phyloP scores from a whole-genome alignment of 495 filamentous ascomycete genomes.

The Trichoderma orchidacearum region DNA sequence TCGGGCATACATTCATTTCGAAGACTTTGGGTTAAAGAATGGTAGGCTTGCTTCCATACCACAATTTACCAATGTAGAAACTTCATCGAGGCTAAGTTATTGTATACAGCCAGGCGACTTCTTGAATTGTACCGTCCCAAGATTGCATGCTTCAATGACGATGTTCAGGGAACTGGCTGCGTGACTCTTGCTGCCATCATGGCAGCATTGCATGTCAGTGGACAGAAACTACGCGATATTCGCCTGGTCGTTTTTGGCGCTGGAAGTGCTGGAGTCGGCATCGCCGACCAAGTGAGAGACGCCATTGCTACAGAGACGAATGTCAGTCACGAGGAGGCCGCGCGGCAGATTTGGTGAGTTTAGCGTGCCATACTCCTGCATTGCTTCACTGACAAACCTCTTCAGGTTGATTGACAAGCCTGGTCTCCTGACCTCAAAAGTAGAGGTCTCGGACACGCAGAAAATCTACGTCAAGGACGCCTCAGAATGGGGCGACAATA shows the following conservation, averaged over 20 bases:
- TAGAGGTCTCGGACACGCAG: conserved; percentile 49
- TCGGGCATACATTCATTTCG: conserved; percentile 73
- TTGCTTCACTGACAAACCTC: not conserved
- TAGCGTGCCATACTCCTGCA: not conserved
- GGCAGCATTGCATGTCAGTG: conserved; percentile 54
- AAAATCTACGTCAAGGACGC: conserved; percentile 50
- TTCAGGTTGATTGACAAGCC: conserved; percentile 73
- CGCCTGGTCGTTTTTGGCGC: conserved; percentile 66
- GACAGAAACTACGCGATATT: conserved; percentile 50
- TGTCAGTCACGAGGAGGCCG: conserved; percentile 59
- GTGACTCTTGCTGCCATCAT: conserved; percentile 76
- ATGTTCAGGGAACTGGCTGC: conserved; percentile 81
- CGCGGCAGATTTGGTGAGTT: conserved; percentile 68
- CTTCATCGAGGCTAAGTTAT: not conserved
- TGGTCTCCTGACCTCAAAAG: conserved; percentile 53
- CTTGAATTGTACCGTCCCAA: conserved; percentile 58
- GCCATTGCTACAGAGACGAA: conserved; percentile 55
- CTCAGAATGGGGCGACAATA: conserved; percentile 45
- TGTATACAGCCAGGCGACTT: conserved; percentile 38
- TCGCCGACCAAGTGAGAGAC: conserved; percentile 73
- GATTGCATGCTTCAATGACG: conserved; percentile 83
- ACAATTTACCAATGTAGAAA: too few species aligned
- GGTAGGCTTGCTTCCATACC: conserved; percentile 13
- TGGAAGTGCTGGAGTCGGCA: conserved; percentile 78
- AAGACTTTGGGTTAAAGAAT: conserved; percentile 44